Evolutionary conservation across 805 yeast genomes (phyloP), one percentile per base, ranked within the genome.

Genomic region (Cyberlindnera suaveolens): DNA sequence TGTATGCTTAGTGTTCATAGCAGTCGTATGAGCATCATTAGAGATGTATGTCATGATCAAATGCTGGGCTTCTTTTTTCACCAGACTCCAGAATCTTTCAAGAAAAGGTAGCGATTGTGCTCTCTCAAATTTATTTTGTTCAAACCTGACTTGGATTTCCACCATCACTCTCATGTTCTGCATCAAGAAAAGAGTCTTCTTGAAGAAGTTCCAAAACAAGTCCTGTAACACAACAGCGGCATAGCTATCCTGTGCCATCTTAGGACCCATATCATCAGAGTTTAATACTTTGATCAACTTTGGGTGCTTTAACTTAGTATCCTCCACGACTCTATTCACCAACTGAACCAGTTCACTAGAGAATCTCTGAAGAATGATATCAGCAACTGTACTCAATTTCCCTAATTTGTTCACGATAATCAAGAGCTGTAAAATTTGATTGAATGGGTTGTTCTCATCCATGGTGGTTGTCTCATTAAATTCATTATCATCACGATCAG

Each of bases 121-220:
- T 15, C 16, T 30, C 5, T 18, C 13, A 23, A 32, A 19, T 17
- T 23, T 20, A 14, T 16, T 23, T 2, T 45, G 44, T 14, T 38
- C 31, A 14, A 51, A 36, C 19, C 40, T 45, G 7, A 30, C 19
- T 17, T 43, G 42, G n/a, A 48, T 40, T 48, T 81, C 89, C 46
- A 67, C 67, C 5, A 88, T 71, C 2, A 82, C 80, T 27, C 82
- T 70, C 56, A 86, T 89, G 19, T 77, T 74, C 63, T 86, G 93
- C 16, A 87, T 62, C 5, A 85, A 78, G 19, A 79, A 71, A 34
- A 82, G 63, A 41, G 78, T 61, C 57, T 78, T 80, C 26, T 77
- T 67, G 54, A 84, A 88, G n/a, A 87, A 69, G 8, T 78, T 70
- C 61, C 85, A 78, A 49, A 85, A 83, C 34, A 88, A 70, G 48